Base-by-base conservation (phyloP, 768 basidiomycete species). In the Atractiella rhizophila region DNA sequence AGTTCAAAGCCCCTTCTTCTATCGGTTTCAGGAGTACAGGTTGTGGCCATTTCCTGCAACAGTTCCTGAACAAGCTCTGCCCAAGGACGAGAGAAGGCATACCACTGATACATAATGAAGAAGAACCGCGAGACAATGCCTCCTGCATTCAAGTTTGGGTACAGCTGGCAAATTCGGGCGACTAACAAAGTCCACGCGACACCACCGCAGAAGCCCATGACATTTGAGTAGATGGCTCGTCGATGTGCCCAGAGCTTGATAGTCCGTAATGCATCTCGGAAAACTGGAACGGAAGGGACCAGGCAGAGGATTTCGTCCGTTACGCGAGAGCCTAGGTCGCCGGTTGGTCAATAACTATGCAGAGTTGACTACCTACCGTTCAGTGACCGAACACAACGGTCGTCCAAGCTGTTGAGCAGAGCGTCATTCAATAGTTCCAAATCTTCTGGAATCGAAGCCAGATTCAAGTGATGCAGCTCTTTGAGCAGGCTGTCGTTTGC, bases 151-250 rank as follows among this genome's bases (percentile, higher is more conserved):
- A 83, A 86, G 47, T 75, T 91, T 24, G 91, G 91, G 59, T 96
- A 98, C 40, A 98, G 62, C 55, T 98, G 91, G 62, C 91, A 98
- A 67, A 96, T 85, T 59, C 91, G 74, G 37, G 91, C 91, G n/a
- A 94, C 86, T 29, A 96, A 70, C 66, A 96, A 77, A 4, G 88
- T 81, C 91, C 91, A 98, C 23, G 86, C 88, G 2, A 96, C 88
- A 54, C 91, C 91, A 42, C 91, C 91, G 25, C 88, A 68, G 59
- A 96, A 98, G 16, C 88, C 91, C 52, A 83, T 83, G 10, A 94
- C 82, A 58, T 98, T 98, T 1, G 85, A 88, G 60, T 94, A 94
- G 46, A 98, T 88, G 20, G 86, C 91, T 61, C 85, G 68, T 20
- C 88, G 65, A 62, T 83, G 77, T 9, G 91, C 91, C 91, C 91